Conservation (phyloP, 2,329 filamentous ascomycete species). For the Pyrenochaeta sp. region DNA sequence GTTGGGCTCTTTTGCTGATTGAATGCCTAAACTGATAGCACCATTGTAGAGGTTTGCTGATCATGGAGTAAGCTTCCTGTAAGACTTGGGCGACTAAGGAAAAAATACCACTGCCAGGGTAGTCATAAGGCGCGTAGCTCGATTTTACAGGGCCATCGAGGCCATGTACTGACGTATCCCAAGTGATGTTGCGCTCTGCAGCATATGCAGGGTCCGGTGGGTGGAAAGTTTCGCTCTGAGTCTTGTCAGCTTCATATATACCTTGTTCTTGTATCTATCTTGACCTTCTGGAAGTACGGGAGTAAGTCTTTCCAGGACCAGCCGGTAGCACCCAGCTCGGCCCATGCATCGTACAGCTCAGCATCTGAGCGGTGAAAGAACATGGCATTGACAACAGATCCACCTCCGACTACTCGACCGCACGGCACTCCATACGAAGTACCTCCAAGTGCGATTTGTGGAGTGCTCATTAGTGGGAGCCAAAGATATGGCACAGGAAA, state of each 20-base stretch:
- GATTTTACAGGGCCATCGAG: slow-evolving; percentile 28
- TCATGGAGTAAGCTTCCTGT: neutral
- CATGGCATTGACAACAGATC: slow-evolving; percentile 46
- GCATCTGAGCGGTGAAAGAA: slow-evolving; percentile 39
- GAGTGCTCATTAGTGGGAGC: slow-evolving; percentile 23
- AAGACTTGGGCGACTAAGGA: neutral
- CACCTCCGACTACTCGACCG: slow-evolving; percentile 42
- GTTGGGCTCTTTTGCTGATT: slow-evolving; percentile 19
- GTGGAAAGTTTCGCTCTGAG: slow-evolving; percentile 31
- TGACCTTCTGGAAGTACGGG: slow-evolving; percentile 45
- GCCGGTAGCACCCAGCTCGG: slow-evolving; percentile 61
- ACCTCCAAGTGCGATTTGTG: slow-evolving; percentile 27
- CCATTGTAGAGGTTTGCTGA: slow-evolving; percentile 29
- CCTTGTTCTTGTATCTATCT: slow-evolving; percentile 59
- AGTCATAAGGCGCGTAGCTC: slow-evolving; percentile 34
- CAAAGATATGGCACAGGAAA: slow-evolving; percentile 33
- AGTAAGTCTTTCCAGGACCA: slow-evolving; percentile 62
- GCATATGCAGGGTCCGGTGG: slow-evolving; percentile 21
- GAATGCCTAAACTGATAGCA: slow-evolving; percentile 19
- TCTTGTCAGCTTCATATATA: slow-evolving; percentile 49
- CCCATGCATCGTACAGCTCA: slow-evolving; percentile 60
- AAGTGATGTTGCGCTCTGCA: slow-evolving; percentile 24
- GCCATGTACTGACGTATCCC: slow-evolving; percentile 28
- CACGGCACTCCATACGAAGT: slow-evolving; percentile 21
- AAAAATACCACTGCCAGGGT: slow-evolving; percentile 25